These are phyloP conservation scores for Neofusicoccum sp. DNA, from an alignment of 2,329 filamentous ascomycete species.

Conservation along the genomic window DNA sequence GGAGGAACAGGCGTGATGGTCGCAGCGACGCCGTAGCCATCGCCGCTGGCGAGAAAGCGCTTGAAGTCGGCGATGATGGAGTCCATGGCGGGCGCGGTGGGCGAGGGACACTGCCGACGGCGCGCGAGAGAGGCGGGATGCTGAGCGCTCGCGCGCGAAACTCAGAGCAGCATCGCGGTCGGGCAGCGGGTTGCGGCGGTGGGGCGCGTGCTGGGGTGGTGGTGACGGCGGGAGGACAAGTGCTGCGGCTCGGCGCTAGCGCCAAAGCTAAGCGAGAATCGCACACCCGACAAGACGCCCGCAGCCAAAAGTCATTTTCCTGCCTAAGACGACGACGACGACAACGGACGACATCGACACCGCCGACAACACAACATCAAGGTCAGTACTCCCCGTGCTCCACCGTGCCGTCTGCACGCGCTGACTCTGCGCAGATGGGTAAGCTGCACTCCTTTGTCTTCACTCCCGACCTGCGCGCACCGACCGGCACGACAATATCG, in stretches of 20 bases:
- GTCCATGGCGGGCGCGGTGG: constrained; percentile 1
- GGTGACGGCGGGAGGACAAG: not conserved
- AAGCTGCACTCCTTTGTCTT: constrained; percentile 20
- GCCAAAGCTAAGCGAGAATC: constrained; percentile 21
- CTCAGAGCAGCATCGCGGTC: not conserved
- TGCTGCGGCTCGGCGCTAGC: constrained; percentile 18
- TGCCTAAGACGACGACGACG: constrained; percentile 24
- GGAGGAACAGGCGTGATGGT: constrained; percentile 74
- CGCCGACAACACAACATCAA: constrained; percentile 23
- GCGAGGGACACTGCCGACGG: not conserved
- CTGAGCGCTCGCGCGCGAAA: not conserved
- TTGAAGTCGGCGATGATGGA: constrained; percentile 72
- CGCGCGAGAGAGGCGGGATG: not conserved
- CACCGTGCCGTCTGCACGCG: not conserved
- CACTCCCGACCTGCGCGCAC: constrained; percentile 2
- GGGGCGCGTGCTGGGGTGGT: not conserved
- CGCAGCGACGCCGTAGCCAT: constrained; percentile 73
- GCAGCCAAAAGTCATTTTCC: constrained; percentile 32
- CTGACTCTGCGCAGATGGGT: constrained; percentile 26
- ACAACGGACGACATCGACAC: constrained; percentile 21
- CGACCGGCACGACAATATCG: constrained; percentile 1
- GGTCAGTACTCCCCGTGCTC: constrained; percentile 13
- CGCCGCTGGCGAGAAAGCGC: constrained; percentile 63
- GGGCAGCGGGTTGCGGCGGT: constrained; percentile 11
- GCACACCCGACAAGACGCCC: constrained; percentile 18